These are phyloP conservation scores for Hymenochaete sp. DNA, from an alignment of 1,284 basidiomycete species.

Conservation along the genomic window DNA sequence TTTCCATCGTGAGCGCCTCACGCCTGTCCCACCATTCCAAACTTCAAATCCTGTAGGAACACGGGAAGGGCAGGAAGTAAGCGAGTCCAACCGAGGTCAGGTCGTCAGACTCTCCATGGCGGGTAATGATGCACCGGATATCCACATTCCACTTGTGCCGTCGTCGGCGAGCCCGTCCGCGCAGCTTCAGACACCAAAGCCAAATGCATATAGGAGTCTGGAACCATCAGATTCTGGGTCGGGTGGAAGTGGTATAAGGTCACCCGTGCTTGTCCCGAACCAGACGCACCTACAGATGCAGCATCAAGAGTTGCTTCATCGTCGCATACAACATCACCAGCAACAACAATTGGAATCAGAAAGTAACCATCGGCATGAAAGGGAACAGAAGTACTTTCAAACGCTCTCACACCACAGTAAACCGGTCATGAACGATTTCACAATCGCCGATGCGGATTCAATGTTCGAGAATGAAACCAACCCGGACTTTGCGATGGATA, in stretches of 20 bases:
- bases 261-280: no score
- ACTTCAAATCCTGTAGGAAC: neutral
- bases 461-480: constrained; percentile 15
- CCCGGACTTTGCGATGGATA: constrained; percentile 17
- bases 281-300: no score
- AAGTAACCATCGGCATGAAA: neutral
- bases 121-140: constrained; percentile 6
- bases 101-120: constrained; percentile 12
- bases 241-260: no score
- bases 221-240: neutral
- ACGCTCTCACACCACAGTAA: no score
- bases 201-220: neutral
- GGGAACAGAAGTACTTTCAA: neutral
- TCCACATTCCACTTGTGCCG: constrained; percentile 13
- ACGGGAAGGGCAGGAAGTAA: neutral
- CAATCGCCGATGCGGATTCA: constrained; percentile 16
- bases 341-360: no score
- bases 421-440: constrained; percentile 13
- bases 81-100: constrained; percentile 5
- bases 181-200: neutral
- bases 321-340: no score
- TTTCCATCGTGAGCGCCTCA: no score
- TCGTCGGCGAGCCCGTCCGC: constrained; percentile 1
- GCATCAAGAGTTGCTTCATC: no score
- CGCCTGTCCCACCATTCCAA: neutral